Conservation (phyloP, 2,329 filamentous ascomycete genomes). For the Herpomyces periplanetae region DNA sequence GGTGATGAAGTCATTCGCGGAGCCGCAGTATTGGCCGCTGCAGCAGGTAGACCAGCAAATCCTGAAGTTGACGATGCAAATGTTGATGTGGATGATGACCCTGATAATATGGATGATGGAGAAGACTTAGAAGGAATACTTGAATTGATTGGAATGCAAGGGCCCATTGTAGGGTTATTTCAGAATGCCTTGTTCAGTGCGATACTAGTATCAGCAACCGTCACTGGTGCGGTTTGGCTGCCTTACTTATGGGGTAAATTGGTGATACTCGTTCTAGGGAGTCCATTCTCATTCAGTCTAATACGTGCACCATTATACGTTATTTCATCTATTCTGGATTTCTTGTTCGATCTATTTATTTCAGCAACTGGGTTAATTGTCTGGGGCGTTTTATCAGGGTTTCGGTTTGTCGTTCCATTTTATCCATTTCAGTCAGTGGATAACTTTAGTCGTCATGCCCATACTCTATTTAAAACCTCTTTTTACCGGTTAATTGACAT, state of each 20-base stretch:
- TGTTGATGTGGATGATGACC: constrained; percentile 10
- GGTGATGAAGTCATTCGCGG: constrained; percentile 17
- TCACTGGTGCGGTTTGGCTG: constrained; percentile 49
- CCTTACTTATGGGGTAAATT: constrained; percentile 74
- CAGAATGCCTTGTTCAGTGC: constrained; percentile 87
- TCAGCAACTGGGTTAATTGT: constrained; percentile 16
- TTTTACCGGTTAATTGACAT: too few relatives aligned
- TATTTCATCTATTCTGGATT: constrained; percentile 29
- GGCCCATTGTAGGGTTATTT: constrained; percentile 49
- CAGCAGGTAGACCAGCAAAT: constrained; percentile 10
- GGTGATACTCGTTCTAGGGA: constrained; percentile 34
- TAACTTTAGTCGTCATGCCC: constrained; percentile 12
- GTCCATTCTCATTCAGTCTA: constrained; percentile 24
- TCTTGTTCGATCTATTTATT: constrained; percentile 35
- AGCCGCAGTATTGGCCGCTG: constrained; percentile 19
- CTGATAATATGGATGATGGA: constrained; percentile 19
- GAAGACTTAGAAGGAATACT: constrained; percentile 88
- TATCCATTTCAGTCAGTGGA: constrained; percentile 8
- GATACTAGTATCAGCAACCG: constrained; percentile 49
- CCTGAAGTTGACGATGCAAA: constrained; percentile 7
- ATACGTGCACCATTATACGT: constrained; percentile 31
- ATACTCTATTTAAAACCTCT: constrained; percentile 11
- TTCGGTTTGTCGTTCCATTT: constrained; percentile 10
- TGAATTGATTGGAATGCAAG: constrained; percentile 83
- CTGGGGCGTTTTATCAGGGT: constrained; percentile 17